A percentile compares a stretch with the other conserved stretches of the same genome.
These are phyloP conservation scores for Medicago lupulina DNA, from an alignment of 306 rosid genomes.

Conservation along the genomic window DNA sequence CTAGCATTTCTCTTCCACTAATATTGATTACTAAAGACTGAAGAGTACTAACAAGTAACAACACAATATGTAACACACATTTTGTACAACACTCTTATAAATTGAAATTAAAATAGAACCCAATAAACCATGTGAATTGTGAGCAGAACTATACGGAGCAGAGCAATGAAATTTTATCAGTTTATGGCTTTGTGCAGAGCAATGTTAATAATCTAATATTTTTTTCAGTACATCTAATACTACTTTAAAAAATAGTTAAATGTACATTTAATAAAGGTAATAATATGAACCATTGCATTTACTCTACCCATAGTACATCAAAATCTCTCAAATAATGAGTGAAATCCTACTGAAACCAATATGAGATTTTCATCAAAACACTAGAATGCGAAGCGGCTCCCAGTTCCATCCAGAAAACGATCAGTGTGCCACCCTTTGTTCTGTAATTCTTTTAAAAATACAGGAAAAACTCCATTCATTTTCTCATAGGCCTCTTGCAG, in stretches of 20 bases:
- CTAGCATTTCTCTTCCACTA: no score
- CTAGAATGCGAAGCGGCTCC: constrained; percentile 72
- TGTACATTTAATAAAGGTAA: neutral
- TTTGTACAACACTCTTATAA: no score
- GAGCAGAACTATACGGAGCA: neutral
- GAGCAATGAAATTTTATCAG: neutral
- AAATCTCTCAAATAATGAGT: constrained; percentile 35
- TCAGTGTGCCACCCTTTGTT: constrained; percentile 97
- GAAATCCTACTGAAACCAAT: constrained; percentile 17
- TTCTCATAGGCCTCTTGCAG: constrained; percentile 72
- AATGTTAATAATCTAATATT: neutral
- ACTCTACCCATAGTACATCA: constrained; percentile 11
- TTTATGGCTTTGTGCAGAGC: neutral
- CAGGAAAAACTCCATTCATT: constrained; percentile 67
- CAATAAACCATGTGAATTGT: neutral
- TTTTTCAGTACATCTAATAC: neutral
- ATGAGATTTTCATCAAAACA: constrained; percentile 3
- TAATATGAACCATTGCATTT: constrained; percentile 14
- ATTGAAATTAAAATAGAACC: no score
- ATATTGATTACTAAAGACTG: no score
- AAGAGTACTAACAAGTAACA: no score
- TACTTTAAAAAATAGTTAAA: neutral
- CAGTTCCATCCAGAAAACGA: constrained; percentile 85
- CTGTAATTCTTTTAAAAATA: constrained; percentile 71
- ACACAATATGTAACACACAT: no score